These are phyloP conservation scores for Pyricularia sp. DNA, from an alignment of 2,329 filamentous ascomycete species.

Conservation along the genomic window DNA sequence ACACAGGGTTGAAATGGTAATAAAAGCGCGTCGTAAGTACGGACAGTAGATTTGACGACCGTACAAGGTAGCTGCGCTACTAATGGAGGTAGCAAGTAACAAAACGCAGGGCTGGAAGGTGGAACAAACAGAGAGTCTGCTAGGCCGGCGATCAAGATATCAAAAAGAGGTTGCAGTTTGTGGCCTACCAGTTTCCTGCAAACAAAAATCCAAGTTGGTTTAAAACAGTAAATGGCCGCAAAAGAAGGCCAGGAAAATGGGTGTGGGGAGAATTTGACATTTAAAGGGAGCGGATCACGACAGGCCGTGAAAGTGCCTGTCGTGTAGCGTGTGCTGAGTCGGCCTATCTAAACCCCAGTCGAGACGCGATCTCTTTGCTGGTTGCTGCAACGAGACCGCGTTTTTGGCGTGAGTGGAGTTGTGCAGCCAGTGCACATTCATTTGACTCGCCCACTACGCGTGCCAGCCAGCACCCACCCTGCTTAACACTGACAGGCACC, in stretches of 20 bases:
- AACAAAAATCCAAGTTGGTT: not conserved
- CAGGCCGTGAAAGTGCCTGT: not conserved
- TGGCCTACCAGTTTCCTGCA: not conserved
- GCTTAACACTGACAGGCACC: not conserved
- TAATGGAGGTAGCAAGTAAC: not conserved
- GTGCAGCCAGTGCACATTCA: not conserved
- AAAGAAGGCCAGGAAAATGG: not conserved
- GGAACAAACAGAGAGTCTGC: not conserved
- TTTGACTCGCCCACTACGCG: not conserved
- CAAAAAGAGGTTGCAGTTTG: not conserved
- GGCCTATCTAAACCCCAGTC: constrained; percentile 2
- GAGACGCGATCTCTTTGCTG: not conserved
- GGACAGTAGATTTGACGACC: not conserved
- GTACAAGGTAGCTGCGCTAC: not conserved
- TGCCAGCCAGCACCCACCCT: not conserved
- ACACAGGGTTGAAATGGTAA: not conserved
- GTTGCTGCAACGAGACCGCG: constrained; percentile 3
- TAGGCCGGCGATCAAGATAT: not conserved
- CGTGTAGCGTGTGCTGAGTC: not conserved
- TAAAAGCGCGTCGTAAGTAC: not conserved
- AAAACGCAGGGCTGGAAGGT: not conserved
- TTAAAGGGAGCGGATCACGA: constrained; percentile 3
- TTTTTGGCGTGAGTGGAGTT: constrained; percentile 4
- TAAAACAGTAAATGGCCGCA: not conserved
- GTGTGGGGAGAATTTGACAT: constrained; percentile 3